Evolutionary conservation across 345 rosid genomes (phyloP).

Genomic region (Noccaea caerulescens): DNA sequence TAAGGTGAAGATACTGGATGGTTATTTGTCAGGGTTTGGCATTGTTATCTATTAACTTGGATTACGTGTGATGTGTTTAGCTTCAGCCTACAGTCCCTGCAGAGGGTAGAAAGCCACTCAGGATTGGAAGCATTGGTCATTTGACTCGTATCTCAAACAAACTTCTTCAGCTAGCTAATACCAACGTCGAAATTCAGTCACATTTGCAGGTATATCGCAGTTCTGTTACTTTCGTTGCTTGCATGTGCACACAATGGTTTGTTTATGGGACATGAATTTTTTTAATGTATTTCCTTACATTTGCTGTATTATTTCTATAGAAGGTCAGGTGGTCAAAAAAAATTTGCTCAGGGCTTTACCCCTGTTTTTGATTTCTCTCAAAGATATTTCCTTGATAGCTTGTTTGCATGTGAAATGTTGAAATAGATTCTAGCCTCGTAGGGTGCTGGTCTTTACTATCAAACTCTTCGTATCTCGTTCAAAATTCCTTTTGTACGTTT

Average conservation of each 20-base stretch:
- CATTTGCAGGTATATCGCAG: conserved; percentile 64
- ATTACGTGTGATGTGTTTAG: conserved; percentile 32
- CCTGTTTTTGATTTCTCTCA: conserved; percentile 22
- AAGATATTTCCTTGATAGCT: conserved; percentile 14
- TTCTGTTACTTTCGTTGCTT: conserved; percentile 2
- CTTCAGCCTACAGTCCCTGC: conserved; percentile 78
- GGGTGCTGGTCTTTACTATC: conserved; percentile 13
- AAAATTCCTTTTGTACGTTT: conserved; percentile 17
- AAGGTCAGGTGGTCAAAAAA: conserved; percentile 5
- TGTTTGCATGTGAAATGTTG: conserved; percentile 23
- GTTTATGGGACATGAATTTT: conserved; percentile 7
- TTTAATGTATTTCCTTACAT: not conserved
- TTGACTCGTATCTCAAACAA: conserved; percentile 85
- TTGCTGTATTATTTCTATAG: not conserved
- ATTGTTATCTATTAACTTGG: conserved; percentile 33
- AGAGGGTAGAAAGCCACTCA: conserved; percentile 68
- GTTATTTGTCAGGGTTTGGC: conserved; percentile 23
- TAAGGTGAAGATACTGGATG: conserved; percentile 55
- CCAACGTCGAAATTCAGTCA: conserved; percentile 60
- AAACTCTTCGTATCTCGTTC: conserved; percentile 10
- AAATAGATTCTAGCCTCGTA: conserved; percentile 16
- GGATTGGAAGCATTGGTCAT: conserved; percentile 88
- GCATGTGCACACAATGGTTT: conserved; percentile 27
- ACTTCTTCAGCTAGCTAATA: conserved; percentile 73
- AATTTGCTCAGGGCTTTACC: conserved; percentile 5